Conservation (phyloP, 1,284 basidiomycete genomes). For the Ceratobasidium sp. region DNA sequence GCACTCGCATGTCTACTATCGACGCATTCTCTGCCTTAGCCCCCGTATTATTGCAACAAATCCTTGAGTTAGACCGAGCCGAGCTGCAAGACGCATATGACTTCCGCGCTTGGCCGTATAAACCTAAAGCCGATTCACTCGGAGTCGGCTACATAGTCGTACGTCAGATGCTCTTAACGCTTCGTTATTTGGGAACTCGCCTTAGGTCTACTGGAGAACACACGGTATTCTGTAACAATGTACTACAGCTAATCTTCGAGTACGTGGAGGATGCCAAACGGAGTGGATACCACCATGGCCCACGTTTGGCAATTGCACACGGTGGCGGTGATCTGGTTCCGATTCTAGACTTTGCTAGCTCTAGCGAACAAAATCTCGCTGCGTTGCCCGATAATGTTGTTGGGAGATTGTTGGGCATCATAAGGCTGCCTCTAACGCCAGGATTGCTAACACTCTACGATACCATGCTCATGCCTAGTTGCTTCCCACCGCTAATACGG, state of each 20-base stretch:
- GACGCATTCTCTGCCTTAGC: not conserved
- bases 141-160: not conserved
- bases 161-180: not conserved
- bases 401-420: not conserved
- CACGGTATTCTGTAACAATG: not conserved
- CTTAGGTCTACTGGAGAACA: not conserved
- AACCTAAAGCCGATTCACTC: not conserved
- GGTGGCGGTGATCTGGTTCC: not conserved
- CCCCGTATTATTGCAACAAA: not conserved
- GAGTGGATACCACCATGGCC: not conserved
- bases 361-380: not conserved
- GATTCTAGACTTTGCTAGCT: not conserved
- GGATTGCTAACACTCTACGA: not conserved
- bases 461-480: not conserved
- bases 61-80: not conserved
- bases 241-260: not conserved
- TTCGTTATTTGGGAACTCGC: not conserved
- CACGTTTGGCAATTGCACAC: not conserved
- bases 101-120: not conserved
- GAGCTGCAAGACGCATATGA: not conserved
- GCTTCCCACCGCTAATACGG: not conserved
- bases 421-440: not conserved
- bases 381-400: not conserved
- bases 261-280: not conserved
- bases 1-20: not conserved